phyloP scores from a whole-genome alignment of 1,284 basidiomycete genomes.

The Sporisorium graminicola region DNA sequence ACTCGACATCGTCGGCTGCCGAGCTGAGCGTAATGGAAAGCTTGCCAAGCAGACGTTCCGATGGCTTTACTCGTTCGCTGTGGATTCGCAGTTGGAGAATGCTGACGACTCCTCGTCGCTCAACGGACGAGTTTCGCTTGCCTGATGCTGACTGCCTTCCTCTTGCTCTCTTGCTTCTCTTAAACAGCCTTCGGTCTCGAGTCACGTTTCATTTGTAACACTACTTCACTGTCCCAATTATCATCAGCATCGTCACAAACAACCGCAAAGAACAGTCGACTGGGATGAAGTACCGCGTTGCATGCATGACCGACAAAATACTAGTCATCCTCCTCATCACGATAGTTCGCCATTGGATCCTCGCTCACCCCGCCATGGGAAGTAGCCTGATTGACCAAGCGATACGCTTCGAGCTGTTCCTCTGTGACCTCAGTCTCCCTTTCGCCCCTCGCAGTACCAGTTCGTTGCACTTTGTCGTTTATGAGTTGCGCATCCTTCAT shows the following conservation, averaged over 20 bases:
- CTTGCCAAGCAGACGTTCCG: background rate
- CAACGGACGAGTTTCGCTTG: conserved; percentile 2
- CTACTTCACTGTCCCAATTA: background rate
- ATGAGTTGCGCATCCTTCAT: conserved; percentile 48
- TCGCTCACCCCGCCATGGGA: conserved; percentile 76
- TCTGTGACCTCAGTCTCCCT: conserved; percentile 83
- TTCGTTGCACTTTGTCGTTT: conserved; percentile 54
- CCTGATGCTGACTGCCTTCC: conserved; percentile 1
- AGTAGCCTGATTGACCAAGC: conserved; percentile 72
- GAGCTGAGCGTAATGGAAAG: conserved; percentile 3
- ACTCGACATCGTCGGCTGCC: background rate
- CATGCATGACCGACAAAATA: background rate
- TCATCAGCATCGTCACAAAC: background rate
- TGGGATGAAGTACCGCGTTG: background rate
- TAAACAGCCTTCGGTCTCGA: background rate
- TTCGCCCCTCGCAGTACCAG: conserved; percentile 40
- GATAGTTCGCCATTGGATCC: conserved; percentile 89
- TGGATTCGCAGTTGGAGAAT: background rate
- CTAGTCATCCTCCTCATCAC: conserved; percentile 73
- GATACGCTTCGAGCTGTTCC: conserved; percentile 90
- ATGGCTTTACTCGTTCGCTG: conserved; percentile 3
- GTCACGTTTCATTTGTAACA: conserved; percentile 5
- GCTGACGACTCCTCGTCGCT: conserved; percentile 17
- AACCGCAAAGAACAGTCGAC: background rate
- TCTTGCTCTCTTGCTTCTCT: background rate